Evolutionary conservation across 2,329 filamentous ascomycete genomes (phyloP), one percentile per base, ranked within the genome.

Genomic region (Pseudogymnoascus sp.): DNA sequence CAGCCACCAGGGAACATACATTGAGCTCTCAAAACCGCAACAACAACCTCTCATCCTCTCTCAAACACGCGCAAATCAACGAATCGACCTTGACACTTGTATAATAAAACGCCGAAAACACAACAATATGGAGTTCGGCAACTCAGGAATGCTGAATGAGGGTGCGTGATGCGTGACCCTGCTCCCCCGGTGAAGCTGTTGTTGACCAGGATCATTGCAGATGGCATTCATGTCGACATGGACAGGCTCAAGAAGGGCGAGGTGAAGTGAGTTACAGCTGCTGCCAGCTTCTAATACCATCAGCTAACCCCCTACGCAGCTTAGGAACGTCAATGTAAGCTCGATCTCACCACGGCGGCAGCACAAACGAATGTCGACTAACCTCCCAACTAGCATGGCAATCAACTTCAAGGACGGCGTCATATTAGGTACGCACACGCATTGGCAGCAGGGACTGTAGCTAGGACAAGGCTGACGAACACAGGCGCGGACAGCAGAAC

Each of bases 201-300:
- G 70, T 72, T 69, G 71, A 64, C 44, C 26, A 39, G 67, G 65
- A 66, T 68, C 61, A 47, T 36, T 57, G 13, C 71, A 97, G 94
- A 99, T 92, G 94, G 94, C 75, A 97, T 99, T 75, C 94, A 99
- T 76, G 83, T 99, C 70, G 94, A 99, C 74, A 99, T 99, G 94
- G 90, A 97, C 72, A 88, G 94, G 73, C 80, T 99, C 76, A 99
- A 99, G 87, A 94, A 92, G 78, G 94, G 94, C 65, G 94, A 99
- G 81, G 93, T 99, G 75, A 99, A 99, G 92, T 97, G 80, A 79
- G 91, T 79, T 65, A 57, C 44, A 35, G 24, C 54, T 29, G 15
- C 40, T 3, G 26, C 60, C 62, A 58, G 44, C 40, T 37, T 58
- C 36, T 13, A 7, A 63, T 59, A 41, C 37, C 54, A 60, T 36